Base-by-base conservation (phyloP, 345 rosid species). In the Eucalyptus albens region DNA sequence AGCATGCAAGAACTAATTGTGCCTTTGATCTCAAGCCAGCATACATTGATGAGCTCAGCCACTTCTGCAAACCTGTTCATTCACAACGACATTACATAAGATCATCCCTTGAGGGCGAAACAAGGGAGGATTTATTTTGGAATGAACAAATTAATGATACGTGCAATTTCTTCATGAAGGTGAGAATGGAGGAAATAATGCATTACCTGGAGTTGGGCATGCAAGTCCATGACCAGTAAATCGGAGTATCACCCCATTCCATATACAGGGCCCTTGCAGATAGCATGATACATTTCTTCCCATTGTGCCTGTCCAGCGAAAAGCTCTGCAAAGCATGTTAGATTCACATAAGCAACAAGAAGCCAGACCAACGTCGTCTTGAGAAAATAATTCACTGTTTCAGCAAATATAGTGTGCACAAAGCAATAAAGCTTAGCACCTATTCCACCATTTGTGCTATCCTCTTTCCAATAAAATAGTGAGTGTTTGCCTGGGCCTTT, bases 261-360 rank as follows among this genome's bases (percentile, higher is more conserved):
- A 93, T 93, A 69, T 12, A 19, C 4, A 93, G 92, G 24, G 91
- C 91, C 90, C 92, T 91, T 12, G 91, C 87, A 1, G 91, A 91
- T 5, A 93, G 89, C 92, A 89, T 92, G 91, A 50, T 89, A n/a
- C 93, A 89, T 83, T 93, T 93, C 50, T 90, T 91, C 88, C 93
- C 93, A 53, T 85, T 92, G 33, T 21, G 24, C 59, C 91, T 91
- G 4, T 88, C 90, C 86, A 93, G 50, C 15, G 72, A 87, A 86
- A 92, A 93, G 90, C 92, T 93, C 93, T 92, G 77, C 27, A 65
- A 15, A 60, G 31, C 69, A 62, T 62, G 31, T 62, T 62, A 6
- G 33, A 29, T 62, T 62, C 33, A 62, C 69, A 29, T 62, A 62
- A 62, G 69, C 33, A 62, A 62, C 69, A 62, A 62, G 16, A 27